These are phyloP conservation scores for Euphorbia corollata DNA, from an alignment of 441 rosid genomes.

Conservation along the genomic window DNA sequence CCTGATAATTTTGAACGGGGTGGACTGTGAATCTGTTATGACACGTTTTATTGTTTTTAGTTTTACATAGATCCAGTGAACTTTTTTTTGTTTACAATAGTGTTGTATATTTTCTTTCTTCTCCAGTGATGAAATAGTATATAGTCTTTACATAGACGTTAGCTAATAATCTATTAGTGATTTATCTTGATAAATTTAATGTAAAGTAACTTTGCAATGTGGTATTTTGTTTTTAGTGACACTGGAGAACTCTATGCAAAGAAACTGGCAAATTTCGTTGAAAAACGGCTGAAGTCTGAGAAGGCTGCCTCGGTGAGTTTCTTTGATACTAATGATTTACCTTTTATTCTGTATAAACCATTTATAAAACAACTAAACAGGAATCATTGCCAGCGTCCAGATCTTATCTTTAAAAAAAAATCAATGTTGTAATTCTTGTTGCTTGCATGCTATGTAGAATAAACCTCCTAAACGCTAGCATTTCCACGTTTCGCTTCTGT, in stretches of 20 bases:
- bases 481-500: too few relatives aligned
- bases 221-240: slow-evolving; percentile 47
- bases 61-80: not conserved
- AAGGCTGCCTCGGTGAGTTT: slow-evolving; percentile 94
- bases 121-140: not conserved
- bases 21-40: not conserved
- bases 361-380: not conserved
- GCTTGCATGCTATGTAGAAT: not conserved
- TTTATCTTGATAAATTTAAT: not conserved
- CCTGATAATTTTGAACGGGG: not conserved
- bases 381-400: not conserved
- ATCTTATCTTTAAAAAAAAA: not conserved
- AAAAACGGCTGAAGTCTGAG: slow-evolving; percentile 87
- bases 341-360: slow-evolving; percentile 1
- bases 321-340: slow-evolving; percentile 12
- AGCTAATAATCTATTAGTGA: too few relatives aligned
- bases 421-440: not conserved
- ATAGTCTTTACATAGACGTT: too few relatives aligned
- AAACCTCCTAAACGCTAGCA: too few relatives aligned
- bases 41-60: slow-evolving; percentile 2
- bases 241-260: slow-evolving; percentile 76
- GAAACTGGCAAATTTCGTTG: slow-evolving; percentile 88
- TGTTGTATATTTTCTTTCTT: slow-evolving; percentile 2
- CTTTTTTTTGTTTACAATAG: not conserved
- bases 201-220: slow-evolving; percentile 12